A percentile compares a stretch with the other conserved stretches of the same genome.
Conservation (phyloP, 1,139 yeast species). For the Zygosaccharomyces sapae region DNA sequence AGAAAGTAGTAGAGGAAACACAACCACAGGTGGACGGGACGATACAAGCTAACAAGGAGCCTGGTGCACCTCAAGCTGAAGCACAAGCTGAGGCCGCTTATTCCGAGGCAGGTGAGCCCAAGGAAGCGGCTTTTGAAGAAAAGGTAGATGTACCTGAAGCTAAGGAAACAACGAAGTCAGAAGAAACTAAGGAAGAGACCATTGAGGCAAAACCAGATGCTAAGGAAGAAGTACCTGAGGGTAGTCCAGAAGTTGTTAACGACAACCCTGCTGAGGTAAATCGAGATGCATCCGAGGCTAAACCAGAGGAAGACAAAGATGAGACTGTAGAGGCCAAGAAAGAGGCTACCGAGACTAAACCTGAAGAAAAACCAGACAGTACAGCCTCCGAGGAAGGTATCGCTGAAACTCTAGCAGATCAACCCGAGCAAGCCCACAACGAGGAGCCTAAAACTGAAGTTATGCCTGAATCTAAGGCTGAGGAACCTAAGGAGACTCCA, state of each 20-base stretch:
- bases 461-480: background rate
- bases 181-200: too few species aligned
- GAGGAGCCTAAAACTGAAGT: too few species aligned
- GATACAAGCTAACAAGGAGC: constrained; percentile 18
- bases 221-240: too few species aligned
- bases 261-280: constrained; percentile 20
- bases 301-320: constrained; percentile 26
- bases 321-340: constrained; percentile 26
- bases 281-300: constrained; percentile 5
- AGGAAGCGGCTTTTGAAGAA: too few species aligned
- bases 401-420: too few species aligned
- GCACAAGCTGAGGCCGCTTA: too few species aligned
- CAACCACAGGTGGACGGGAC: constrained; percentile 34
- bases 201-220: too few species aligned
- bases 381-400: background rate
- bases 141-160: background rate
- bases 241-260: constrained; percentile 17
- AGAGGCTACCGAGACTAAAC: constrained; percentile 1
- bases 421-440: too few species aligned
- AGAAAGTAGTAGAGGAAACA: constrained; percentile 40
- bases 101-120: too few species aligned
- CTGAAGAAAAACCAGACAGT: background rate
- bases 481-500: background rate
- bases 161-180: constrained; percentile 8
- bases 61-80: constrained; percentile 15